Conservation (phyloP, 495 filamentous ascomycete species). For the Penicillium turbatum region DNA sequence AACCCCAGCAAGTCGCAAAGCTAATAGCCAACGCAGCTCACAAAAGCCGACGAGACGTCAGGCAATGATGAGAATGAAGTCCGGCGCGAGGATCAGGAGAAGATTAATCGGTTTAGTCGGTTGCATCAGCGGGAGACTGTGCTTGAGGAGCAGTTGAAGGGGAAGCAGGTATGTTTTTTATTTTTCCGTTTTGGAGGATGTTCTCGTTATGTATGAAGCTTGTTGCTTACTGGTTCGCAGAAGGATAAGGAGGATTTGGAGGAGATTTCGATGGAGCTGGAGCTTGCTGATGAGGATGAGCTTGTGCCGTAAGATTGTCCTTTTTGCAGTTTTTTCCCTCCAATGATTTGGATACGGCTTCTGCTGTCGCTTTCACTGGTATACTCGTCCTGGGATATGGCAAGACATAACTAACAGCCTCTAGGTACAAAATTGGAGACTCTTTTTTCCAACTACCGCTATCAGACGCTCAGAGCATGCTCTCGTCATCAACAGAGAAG, state of each 20-base stretch:
- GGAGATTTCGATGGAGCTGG: slow-evolving; percentile 84
- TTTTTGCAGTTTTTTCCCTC: neutral
- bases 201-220: slow-evolving; percentile 1
- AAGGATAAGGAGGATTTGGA: slow-evolving; percentile 98
- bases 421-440: slow-evolving; percentile 93
- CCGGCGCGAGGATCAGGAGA: slow-evolving; percentile 93
- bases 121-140: slow-evolving; percentile 79
- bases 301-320: slow-evolving; percentile 66
- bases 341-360: neutral
- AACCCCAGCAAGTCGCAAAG: neutral
- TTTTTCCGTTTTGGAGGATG: neutral
- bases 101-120: slow-evolving; percentile 96
- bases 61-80: slow-evolving; percentile 81
- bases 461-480: slow-evolving; percentile 76
- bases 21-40: slow-evolving; percentile 56
- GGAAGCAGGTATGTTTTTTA: slow-evolving; percentile 62
- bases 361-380: neutral
- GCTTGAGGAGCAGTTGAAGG: slow-evolving; percentile 76
- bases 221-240: slow-evolving; percentile 41
- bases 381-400: neutral
- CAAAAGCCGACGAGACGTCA: slow-evolving; percentile 77
- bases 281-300: slow-evolving; percentile 94
- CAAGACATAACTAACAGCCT: neutral
- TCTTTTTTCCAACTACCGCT: slow-evolving; percentile 85
- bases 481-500: slow-evolving; percentile 62